Evolutionary conservation across 306 rosid genomes (phyloP), one percentile per base, ranked within the genome.

Genomic region (Prunus fruticosa): DNA sequence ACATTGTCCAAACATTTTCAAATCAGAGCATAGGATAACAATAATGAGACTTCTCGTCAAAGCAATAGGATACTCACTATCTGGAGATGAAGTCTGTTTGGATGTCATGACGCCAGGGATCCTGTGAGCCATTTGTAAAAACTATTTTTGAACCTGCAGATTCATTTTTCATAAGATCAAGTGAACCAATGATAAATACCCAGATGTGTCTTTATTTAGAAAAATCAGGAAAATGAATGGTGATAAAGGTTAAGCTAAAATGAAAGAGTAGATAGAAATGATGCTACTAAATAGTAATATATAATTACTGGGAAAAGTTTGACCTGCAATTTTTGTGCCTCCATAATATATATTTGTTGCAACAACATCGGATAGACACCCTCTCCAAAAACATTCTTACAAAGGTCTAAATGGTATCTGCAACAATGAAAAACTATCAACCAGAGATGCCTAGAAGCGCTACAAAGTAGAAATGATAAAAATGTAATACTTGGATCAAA

Each of bases 61-160:
- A 63, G 64, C 32, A 79, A 64, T 41, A 71, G 56, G 64, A 64
- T 78, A 89, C 98, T 90, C 89, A 94, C 98, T 41, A 77, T 94
- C 86, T 45, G 95, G 86, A 20, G 97, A 82, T 72, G 98, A 88
- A 58, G 51, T 83, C 83, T 90, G 97, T 81, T 92, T 94, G 8
- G 98, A 90, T 12, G 98, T n/a, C 98, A 54, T 72, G 96, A 67
- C 98, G 98, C 98, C 98, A 94, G 15, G 98, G 98, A 81, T 94
- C 98, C 82, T 94, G 98, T 7, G 98, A 94, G 71, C 98, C 97
- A 79, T 94, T 94, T 77, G 92, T 74, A 76, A 94, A 94, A 34
- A 94, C 69, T 81, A 94, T 92, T 79, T 90, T 94, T 32, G 97
- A 84, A 72, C 98, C 98, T 94, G 88, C 77, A 62, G 82, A 74